These are phyloP conservation scores for Haberlea rhodopensis DNA, from an alignment of 257 asterid species.

Conservation along the genomic window DNA sequence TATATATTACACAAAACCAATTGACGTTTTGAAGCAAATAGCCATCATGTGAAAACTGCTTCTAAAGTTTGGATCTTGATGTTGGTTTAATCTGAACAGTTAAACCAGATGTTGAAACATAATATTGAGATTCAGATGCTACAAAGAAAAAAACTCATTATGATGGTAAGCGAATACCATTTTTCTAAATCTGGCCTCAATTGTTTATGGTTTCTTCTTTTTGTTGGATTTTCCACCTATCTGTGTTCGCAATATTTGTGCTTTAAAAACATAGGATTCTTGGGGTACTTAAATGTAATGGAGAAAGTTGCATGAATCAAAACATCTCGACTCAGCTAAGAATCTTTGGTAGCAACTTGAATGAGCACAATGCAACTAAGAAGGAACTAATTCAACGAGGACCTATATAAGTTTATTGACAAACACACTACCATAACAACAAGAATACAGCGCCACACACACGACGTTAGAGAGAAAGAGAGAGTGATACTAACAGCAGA, in stretches of 20 bases:
- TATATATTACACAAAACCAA: background rate
- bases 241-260: background rate
- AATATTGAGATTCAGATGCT: too few relatives aligned
- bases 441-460: background rate
- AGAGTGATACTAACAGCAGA: slow-evolving; percentile 58
- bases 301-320: background rate
- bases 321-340: slow-evolving; percentile 7
- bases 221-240: background rate
- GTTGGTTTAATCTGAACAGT: background rate
- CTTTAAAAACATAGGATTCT: background rate
- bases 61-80: background rate
- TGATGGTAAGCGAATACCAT: background rate
- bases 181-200: background rate
- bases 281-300: background rate
- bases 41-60: too few relatives aligned
- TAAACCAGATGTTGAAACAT: background rate
- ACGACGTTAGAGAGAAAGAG: slow-evolving; percentile 22
- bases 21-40: too few relatives aligned
- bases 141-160: too few relatives aligned
- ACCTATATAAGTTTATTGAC: background rate
- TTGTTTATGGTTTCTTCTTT: background rate
- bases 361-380: slow-evolving; percentile 9
- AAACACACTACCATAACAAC: background rate
- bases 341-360: background rate
- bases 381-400: background rate